Percentiles rank a stretch among this genome's conserved stretches.
phyloP scores from a whole-genome alignment of 1,284 basidiomycete species.

The Pascua sp. region DNA sequence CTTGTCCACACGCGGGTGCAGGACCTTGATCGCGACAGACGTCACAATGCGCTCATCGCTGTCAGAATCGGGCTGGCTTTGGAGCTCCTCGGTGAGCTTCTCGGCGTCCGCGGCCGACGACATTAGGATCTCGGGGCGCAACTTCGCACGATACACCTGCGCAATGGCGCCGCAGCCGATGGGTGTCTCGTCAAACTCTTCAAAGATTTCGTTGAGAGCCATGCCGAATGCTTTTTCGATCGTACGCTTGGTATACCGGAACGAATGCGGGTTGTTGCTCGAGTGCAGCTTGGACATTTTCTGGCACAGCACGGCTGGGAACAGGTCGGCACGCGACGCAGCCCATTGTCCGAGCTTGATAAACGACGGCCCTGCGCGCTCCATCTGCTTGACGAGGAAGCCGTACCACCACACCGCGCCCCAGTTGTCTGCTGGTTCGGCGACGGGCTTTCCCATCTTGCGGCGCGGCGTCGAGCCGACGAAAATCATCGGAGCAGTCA shows the following conservation, averaged over 20 bases:
- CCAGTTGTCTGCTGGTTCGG: constrained; percentile 65
- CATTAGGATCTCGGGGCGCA: constrained; percentile 78
- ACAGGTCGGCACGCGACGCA: constrained; percentile 88
- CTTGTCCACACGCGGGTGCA: constrained; percentile 57
- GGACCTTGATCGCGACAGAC: constrained; percentile 90
- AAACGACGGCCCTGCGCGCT: constrained; percentile 92
- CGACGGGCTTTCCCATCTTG: constrained; percentile 41
- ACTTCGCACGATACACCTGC: constrained; percentile 84
- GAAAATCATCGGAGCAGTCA: constrained; percentile 79
- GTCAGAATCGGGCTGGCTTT: background rate
- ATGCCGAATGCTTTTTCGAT: constrained; percentile 80
- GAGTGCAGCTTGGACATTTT: constrained; percentile 85
- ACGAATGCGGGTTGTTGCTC: constrained; percentile 75
- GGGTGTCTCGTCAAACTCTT: constrained; percentile 78
- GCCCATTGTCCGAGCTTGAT: constrained; percentile 99
- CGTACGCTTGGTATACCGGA: constrained; percentile 75
- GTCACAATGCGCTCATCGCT: constrained; percentile 58
- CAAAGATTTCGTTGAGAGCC: constrained; percentile 85
- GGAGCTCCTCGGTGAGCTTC: constrained; percentile 44
- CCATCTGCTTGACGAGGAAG: constrained; percentile 84
- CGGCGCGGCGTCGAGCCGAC: constrained; percentile 58
- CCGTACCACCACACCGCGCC: constrained; percentile 94
- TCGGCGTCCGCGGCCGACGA: constrained; percentile 26
- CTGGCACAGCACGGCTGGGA: constrained; percentile 86
- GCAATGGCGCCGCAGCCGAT: constrained; percentile 98